phyloP scores from a whole-genome alignment of 225 moss, liverwort and hornwort species.

The Antitrichia curtipendula region DNA sequence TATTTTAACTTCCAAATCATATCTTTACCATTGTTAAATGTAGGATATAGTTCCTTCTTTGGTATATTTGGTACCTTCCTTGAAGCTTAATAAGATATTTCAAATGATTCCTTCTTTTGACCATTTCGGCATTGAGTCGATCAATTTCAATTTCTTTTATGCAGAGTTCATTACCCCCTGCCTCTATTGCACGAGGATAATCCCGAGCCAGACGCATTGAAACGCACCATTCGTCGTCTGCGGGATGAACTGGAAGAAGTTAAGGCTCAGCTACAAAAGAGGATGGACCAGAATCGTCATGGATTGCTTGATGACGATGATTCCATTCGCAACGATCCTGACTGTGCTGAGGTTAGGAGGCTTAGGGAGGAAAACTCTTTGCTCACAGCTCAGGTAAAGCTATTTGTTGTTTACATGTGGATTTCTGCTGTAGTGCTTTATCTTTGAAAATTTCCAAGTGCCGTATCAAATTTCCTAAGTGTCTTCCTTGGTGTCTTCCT shows the following conservation, averaged over 20 bases:
- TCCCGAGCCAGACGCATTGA: conserved; percentile 46
- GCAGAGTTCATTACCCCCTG: conserved; percentile 84
- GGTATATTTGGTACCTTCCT: background rate
- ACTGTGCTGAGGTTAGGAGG: conserved; percentile 16
- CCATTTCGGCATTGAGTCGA: background rate
- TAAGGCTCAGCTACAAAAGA: conserved; percentile 40
- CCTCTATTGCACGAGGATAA: conserved; percentile 68
- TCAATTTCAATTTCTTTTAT: background rate
- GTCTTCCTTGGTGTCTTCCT: background rate
- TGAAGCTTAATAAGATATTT: background rate
- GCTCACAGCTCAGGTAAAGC: conserved; percentile 37
- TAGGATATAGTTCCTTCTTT: background rate
- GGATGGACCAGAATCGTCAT: conserved; percentile 18
- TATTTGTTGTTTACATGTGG: background rate
- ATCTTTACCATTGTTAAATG: background rate
- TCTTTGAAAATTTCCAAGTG: background rate
- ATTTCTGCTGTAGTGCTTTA: background rate
- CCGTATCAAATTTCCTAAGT: background rate
- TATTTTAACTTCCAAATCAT: background rate
- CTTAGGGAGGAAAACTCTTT: conserved; percentile 36
- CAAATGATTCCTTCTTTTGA: background rate
- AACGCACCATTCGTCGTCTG: conserved; percentile 59
- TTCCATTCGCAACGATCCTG: conserved; percentile 13
- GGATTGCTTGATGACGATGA: conserved; percentile 32
- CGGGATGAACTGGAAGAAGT: conserved; percentile 54